Base-by-base conservation (phyloP, 208 protist species). In the Trypanosomatidae sp. region DNA sequence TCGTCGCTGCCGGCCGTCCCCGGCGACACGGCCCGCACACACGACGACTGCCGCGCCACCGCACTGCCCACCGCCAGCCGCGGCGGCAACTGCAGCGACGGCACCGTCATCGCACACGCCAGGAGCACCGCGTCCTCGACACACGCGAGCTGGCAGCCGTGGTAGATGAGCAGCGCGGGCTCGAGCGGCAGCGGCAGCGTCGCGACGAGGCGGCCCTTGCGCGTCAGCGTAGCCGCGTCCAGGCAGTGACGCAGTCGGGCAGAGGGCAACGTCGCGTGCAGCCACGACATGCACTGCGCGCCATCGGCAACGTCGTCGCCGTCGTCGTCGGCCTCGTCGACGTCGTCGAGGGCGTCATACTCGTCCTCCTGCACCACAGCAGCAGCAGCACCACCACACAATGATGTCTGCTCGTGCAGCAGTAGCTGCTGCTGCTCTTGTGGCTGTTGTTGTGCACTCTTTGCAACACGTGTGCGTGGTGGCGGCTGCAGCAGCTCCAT, bases 51-150 rank as follows among this genome's bases (percentile, higher is more conserved):
- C n/a, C n/a, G 4, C 13, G 35, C 13, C 4, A 67, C 3, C 3
- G 33, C 8, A 35, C 53, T 67, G 37, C 25, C 20, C 4, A 43
- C 25, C 11, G 46, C 46, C 42, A 61, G 26, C 15, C 60, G 60
- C 15, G 71, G 69, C 16, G 53, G 20, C n/a, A 61, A 33, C 45
- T 81, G 57, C 4, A 90, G 53, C 4, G 57, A 46, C 4, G 74
- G 81, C 8, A 86, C 73, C 2, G 76, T 59, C 76, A 84, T 87
- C 24, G 71, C 81, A 33, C 69, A 81, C 15, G 73, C 81, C 22
- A 87, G 37, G 21, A 90, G 52, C 18, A 90, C 10, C 2, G 66
- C 75, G n/a, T 86, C 81, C 39, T 90, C 72, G 4, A 87, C 57
- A 42, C 71, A 82, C 40, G 48, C 38, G 56, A 90, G 86, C 42